Conservation (phyloP, 1,284 basidiomycete genomes). For the Spongiforma sp. region DNA sequence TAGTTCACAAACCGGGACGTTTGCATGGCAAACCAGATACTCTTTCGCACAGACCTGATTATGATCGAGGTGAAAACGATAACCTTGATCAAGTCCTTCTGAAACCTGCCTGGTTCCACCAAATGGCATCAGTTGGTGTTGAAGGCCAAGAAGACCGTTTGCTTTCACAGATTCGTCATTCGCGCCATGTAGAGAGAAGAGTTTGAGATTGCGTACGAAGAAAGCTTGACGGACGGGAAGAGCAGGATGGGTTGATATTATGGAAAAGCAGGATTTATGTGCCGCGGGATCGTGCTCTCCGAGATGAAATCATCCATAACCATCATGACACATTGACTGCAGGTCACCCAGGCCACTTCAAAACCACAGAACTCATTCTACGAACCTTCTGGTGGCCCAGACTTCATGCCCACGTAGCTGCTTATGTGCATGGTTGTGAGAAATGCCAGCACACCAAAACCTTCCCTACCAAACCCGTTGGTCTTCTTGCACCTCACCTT, state of each 20-base stretch:
- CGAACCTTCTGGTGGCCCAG: constrained; percentile 51
- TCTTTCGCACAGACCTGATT: constrained; percentile 45
- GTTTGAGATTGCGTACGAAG: background rate
- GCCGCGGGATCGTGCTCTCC: constrained; percentile 19
- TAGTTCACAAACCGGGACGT: constrained; percentile 45
- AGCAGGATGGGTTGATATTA: constrained; percentile 9
- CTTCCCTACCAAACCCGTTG: background rate
- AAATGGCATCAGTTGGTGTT: background rate
- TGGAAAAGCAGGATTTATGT: constrained; percentile 29
- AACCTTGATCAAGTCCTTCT: constrained; percentile 32
- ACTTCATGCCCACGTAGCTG: constrained; percentile 32
- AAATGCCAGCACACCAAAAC: constrained; percentile 42
- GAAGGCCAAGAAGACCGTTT: background rate
- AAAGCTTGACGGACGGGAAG: constrained; percentile 15
- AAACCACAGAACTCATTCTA: constrained; percentile 42
- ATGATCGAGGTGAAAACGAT: constrained; percentile 33
- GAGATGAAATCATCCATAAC: constrained; percentile 24
- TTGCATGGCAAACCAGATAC: constrained; percentile 5
- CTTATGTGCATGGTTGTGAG: constrained; percentile 45
- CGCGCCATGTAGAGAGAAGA: background rate
- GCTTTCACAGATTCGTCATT: background rate
- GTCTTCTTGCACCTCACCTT: background rate
- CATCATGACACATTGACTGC: constrained; percentile 36
- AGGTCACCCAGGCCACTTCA: constrained; percentile 48
- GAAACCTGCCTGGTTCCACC: background rate